A percentile compares a stretch with the other conserved stretches of the same genome.
These are phyloP conservation scores for Pichia norvegensis DNA, from an alignment of 1,139 yeast genomes.

Conservation along the genomic window DNA sequence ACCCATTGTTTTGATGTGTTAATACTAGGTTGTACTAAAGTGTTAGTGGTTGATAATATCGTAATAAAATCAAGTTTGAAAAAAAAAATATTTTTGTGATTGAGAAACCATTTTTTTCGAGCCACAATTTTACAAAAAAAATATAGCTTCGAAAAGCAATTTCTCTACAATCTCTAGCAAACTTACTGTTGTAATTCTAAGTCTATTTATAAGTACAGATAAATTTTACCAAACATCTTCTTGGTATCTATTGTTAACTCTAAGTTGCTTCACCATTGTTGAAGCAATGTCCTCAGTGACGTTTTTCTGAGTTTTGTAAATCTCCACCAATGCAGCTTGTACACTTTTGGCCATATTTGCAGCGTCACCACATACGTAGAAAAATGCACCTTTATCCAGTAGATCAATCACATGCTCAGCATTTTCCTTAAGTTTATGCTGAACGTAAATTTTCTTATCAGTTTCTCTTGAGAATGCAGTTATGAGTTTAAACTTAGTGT, in stretches of 20 bases:
- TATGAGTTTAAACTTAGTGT: conserved; percentile 57
- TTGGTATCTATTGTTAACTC: conserved; percentile 82
- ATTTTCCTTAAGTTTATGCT: conserved; percentile 62
- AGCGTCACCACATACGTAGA: conserved; percentile 97
- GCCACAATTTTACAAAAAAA: no score
- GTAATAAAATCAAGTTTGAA: background rate
- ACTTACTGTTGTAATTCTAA: background rate
- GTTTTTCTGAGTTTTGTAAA: conserved; percentile 48
- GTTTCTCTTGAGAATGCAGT: conserved; percentile 85
- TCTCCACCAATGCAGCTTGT: conserved; percentile 59
- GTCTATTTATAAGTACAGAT: background rate
- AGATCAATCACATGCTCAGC: conserved; percentile 49
- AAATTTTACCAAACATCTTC: conserved; percentile 88
- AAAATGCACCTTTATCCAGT: conserved; percentile 66
- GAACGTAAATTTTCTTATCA: conserved; percentile 73
- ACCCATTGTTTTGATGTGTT: conserved; percentile 15
- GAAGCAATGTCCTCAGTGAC: conserved; percentile 62
- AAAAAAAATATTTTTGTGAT: background rate
- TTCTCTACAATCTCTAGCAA: no score
- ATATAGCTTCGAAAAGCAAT: no score
- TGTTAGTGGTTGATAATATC: background rate
- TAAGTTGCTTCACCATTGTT: conserved; percentile 71
- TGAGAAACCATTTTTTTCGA: no score
- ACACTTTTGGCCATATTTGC: conserved; percentile 95
- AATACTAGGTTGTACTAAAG: no score